Percentiles rank a stretch among this genome's conserved stretches.
Conservation (phyloP, 2,329 filamentous ascomycete species). For the Mycosphaerella sp. region DNA sequence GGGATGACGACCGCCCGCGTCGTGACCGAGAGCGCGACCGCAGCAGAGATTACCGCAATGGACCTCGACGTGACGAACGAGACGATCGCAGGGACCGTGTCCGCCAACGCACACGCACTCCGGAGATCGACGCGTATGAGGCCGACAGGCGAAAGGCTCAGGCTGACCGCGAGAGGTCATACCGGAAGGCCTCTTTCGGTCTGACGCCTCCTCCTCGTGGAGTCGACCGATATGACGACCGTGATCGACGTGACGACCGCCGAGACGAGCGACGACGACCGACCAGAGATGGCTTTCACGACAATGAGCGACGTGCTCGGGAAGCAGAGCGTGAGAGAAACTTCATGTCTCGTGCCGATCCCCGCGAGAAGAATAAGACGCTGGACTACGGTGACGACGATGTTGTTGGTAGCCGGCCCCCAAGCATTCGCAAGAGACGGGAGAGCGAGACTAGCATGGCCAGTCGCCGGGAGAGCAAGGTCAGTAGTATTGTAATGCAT, state of each 20-base stretch:
- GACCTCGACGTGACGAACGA: conserved; percentile 38
- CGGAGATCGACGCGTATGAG: conserved; percentile 88
- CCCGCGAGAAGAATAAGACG: conserved; percentile 73
- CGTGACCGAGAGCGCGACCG: conserved; percentile 29
- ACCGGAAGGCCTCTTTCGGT: conserved; percentile 59
- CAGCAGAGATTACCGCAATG: conserved; percentile 46
- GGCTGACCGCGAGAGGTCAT: conserved; percentile 87
- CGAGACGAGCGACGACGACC: conserved; percentile 23
- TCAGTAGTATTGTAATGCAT: conserved; percentile 24
- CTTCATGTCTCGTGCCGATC: conserved; percentile 75
- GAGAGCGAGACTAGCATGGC: conserved; percentile 48
- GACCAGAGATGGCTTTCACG: conserved; percentile 55
- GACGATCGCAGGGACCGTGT: conserved; percentile 42
- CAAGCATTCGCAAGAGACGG: conserved; percentile 61
- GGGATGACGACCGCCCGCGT: conserved; percentile 55
- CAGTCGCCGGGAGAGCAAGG: conserved; percentile 39
- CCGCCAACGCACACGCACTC: conserved; percentile 46
- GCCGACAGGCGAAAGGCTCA: conserved; percentile 90
- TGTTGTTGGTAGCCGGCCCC: conserved; percentile 45
- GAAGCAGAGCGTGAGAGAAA: conserved; percentile 85
- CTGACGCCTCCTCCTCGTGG: conserved; percentile 34
- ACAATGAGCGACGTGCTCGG: conserved; percentile 77
- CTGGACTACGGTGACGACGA: conserved; percentile 79
- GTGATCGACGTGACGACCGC: conserved; percentile 24
- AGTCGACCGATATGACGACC: conserved; percentile 22